Base-by-base conservation (phyloP, 108 stramenopile genomes). In the Nitzschia sp. region DNA sequence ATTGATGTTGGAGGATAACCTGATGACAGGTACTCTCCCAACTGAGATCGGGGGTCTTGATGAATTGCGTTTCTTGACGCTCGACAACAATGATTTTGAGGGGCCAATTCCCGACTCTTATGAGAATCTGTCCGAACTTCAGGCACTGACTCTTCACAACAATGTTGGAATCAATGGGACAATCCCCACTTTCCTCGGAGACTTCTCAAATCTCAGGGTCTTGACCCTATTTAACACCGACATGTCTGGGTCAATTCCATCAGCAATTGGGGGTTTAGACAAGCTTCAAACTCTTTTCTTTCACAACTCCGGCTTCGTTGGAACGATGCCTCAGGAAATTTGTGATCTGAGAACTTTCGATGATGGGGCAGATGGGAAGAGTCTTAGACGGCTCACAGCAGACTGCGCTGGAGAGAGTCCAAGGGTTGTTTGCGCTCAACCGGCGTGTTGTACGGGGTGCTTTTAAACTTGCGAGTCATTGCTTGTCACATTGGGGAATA, bases 261-360 rank as follows among this genome's bases (percentile, higher is more conserved):
- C 74, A 5, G 68, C 66, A 41, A 37, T 83, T 0, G 82, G 82
- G 0, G 29, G 44, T 34, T 34, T 83, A 14, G 37, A 41, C 3
- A 34, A 53, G 10, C 68, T 83, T 7, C 26, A 51, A 22, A 69
- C 67, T 48, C 42, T 81, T 24, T 70, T 68, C 25, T 17, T 81
- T 22, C 71, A 75, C 43, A 50, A 48, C 14, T 67, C 75, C 1
- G 51, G 66, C 34, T 58, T 81, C 15, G 56, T 52, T 15, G 80
- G 80, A 10, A 73, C 67, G 10, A 76, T 81, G 75, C 80, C 80
- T 40, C 53, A 69, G 41, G 71, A 73, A 51, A 66, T 81, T 39
- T 81, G 80, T 52, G 53, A 69, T 41, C 51, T 76, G 57, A 53
- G 67, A 10, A 65, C 64, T 0, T 10, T n/a, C n/a, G 43, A 61